Base-by-base conservation (phyloP, 1,284 basidiomycete species). In the Apiotrichum mycotoxinovorans region DNA sequence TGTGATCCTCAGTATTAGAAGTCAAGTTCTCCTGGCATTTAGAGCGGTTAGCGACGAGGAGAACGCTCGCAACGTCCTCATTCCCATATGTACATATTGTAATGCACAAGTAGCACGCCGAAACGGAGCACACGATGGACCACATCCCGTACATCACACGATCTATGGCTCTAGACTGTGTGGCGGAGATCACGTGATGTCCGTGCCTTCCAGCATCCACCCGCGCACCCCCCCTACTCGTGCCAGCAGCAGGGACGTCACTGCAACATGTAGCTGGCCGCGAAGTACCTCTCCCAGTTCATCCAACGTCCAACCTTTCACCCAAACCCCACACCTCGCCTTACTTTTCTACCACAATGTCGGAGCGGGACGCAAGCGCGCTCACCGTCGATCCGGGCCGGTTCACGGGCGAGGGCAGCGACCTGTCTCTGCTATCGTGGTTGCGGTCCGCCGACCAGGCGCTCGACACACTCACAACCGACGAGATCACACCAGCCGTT, bases 361-460 rank as follows among this genome's bases (percentile, higher is more conserved):
- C 60, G 38, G 58, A 53, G 38, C 37, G n/a, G 43, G 57, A 62
- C 55, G 52, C 55, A 22, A 45, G 35, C 49, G 54, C 52, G 43
- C 62, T 63, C 51, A 50, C 46, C 38, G 62, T 60, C 50, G 62
- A 63, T 51, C 41, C 56, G 35, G 56, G 62, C 38, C 67, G 74
- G 58, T 76, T 72, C 62, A 66, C 67, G 14, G 71, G 72, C 54
- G 74, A 76, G 42, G 72, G 74, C 20, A 52, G 65, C 22, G 74
- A 76, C 57, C 60, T 76, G 38, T 64, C 63, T 35, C 67, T 76
- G 18, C 60, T 76, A 5, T 64, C 71, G 12, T 75, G 71, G 69
- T 63, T 76, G 4, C 62, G 72, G 23, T 66, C 68, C 26, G 72
- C 72, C 10, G 73, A 76, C 53, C 61, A 70, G 56, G 68, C 72